These are phyloP conservation scores for Microdochium bolleyi DNA, from an alignment of 2,329 filamentous ascomycete genomes.

Conservation along the genomic window DNA sequence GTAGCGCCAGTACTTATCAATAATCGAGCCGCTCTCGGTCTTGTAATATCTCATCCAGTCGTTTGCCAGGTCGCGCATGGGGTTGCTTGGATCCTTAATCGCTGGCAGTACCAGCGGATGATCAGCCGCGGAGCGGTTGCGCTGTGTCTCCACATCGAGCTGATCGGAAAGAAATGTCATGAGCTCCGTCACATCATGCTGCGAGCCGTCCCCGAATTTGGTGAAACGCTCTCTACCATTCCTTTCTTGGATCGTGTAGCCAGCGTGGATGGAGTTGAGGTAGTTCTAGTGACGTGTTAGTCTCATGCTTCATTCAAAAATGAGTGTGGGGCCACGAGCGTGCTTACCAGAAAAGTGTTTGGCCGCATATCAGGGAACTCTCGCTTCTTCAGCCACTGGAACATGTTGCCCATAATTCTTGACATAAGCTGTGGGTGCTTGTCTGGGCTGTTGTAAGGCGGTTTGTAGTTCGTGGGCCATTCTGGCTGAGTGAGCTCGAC, in stretches of 20 bases:
- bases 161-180: constrained; percentile 74
- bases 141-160: constrained; percentile 80
- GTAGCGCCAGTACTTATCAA: constrained; percentile 73
- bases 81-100: constrained; percentile 8
- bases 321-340: neutral
- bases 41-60: constrained; percentile 69
- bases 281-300: constrained; percentile 41
- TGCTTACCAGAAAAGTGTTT: constrained; percentile 48
- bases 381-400: constrained; percentile 47
- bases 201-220: constrained; percentile 62
- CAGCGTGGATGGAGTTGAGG: constrained; percentile 51
- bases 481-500: constrained; percentile 51
- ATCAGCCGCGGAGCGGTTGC: constrained; percentile 32
- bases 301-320: constrained; percentile 7
- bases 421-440: constrained; percentile 51
- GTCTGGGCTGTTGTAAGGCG: constrained; percentile 53
- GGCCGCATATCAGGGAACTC: constrained; percentile 43
- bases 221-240: constrained; percentile 7
- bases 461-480: constrained; percentile 59
- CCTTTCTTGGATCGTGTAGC: constrained; percentile 15
- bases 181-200: constrained; percentile 92
- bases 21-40: constrained; percentile 59
- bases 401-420: constrained; percentile 49
- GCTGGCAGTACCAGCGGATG: constrained; percentile 11
- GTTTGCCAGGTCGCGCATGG: constrained; percentile 53